These are phyloP conservation scores for Saccharomyces hybrid DNA, from an alignment of 1,139 yeast species.

Conservation along the genomic window DNA sequence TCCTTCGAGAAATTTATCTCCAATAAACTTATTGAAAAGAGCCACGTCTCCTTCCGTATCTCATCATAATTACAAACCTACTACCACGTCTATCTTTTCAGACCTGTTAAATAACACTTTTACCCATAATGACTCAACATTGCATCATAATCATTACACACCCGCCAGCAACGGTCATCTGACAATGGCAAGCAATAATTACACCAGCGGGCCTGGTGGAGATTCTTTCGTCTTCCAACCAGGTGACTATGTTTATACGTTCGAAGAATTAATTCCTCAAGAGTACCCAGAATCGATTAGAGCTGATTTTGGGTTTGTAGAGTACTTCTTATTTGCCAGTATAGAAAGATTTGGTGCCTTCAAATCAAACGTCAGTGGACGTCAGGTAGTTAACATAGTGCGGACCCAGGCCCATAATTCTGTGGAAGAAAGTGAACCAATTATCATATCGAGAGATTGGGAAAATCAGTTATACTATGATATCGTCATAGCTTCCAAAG, in stretches of 20 bases:
- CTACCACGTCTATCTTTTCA: slow-evolving; percentile 17
- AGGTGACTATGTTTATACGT: slow-evolving; percentile 87
- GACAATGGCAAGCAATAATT: slow-evolving; percentile 5
- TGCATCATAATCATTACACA: neutral
- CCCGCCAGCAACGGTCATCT: slow-evolving; percentile 4
- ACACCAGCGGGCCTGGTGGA: slow-evolving; percentile 7
- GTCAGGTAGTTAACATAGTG: slow-evolving; percentile 56
- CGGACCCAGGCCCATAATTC: slow-evolving; percentile 73
- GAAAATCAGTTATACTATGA: slow-evolving; percentile 87
- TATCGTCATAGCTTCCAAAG: slow-evolving; percentile 81
- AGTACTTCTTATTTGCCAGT: slow-evolving; percentile 59
- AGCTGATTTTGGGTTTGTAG: slow-evolving; percentile 76
- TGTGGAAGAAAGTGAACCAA: slow-evolving; percentile 87
- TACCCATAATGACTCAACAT: slow-evolving; percentile 7
- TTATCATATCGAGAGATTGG: slow-evolving; percentile 86
- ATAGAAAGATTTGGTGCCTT: slow-evolving; percentile 79
- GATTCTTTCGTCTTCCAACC: slow-evolving; percentile 47
- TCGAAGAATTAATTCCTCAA: slow-evolving; percentile 81
- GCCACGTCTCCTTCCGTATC: slow-evolving; percentile 33
- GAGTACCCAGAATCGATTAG: slow-evolving; percentile 73
- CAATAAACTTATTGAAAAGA: slow-evolving; percentile 37
- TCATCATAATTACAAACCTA: slow-evolving; percentile 6
- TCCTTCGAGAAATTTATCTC: slow-evolving; percentile 29
- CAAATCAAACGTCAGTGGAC: slow-evolving; percentile 63
- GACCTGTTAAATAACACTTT: slow-evolving; percentile 23